phyloP scores from a whole-genome alignment of 805 yeast species.

The Candida namnaoensis region DNA sequence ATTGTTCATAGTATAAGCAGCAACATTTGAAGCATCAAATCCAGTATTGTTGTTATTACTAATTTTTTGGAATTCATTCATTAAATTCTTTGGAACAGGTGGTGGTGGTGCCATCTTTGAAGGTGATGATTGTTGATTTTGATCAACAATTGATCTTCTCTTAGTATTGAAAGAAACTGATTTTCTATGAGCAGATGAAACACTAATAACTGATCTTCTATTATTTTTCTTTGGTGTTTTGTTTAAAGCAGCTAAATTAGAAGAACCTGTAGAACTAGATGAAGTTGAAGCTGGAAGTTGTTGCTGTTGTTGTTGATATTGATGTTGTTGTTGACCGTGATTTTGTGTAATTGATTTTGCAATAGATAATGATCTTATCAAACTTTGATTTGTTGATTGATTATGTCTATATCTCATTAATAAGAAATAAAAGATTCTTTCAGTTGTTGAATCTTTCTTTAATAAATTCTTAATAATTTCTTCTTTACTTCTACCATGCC shows the following conservation, averaged over 20 bases:
- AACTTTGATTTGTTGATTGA: constrained; percentile 28
- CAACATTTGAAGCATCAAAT: constrained; percentile 3
- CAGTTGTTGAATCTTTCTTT: constrained; percentile 53
- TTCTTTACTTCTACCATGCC: constrained; percentile 70
- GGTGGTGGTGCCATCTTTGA: constrained; percentile 1
- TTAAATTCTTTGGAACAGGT: constrained; percentile 7
- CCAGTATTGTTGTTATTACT: no score
- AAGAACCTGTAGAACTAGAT: constrained; percentile 7
- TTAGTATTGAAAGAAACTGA: constrained; percentile 35
- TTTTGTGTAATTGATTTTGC: constrained; percentile 17
- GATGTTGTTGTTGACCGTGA: background rate
- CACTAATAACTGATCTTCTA: constrained; percentile 34
- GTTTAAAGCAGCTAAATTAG: background rate
- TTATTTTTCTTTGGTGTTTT: constrained; percentile 21
- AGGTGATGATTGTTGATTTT: background rate
- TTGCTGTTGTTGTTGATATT: background rate
- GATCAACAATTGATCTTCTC: constrained; percentile 13
- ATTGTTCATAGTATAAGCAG: constrained; percentile 9
- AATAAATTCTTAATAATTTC: constrained; percentile 46
- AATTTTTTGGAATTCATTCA: constrained; percentile 3
- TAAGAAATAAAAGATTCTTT: constrained; percentile 73
- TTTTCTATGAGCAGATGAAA: constrained; percentile 39
- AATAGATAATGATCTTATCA: constrained; percentile 20
- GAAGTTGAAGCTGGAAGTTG: background rate
- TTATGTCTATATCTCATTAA: constrained; percentile 70